Evolutionary conservation across 768 basidiomycete species (phyloP).

Genomic region (Collybia mongolica): DNA sequence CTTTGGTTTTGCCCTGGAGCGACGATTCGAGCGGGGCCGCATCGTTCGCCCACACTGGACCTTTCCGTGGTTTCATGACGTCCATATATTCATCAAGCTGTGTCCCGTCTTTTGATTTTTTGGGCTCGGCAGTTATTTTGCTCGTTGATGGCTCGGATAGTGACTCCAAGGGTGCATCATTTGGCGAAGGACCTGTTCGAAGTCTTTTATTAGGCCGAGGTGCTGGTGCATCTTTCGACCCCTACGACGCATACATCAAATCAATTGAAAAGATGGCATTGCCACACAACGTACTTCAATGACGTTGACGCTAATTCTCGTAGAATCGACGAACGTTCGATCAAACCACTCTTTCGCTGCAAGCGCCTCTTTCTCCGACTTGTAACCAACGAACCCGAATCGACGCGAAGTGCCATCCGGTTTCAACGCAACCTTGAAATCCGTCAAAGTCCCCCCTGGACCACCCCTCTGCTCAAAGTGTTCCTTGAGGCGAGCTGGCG

Average conservation of each 20-base stretch:
- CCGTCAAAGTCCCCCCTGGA: conserved; percentile 76
- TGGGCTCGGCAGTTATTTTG: conserved; percentile 7
- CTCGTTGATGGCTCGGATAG: conserved; percentile 7
- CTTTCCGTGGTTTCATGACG: conserved; percentile 71
- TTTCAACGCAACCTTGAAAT: conserved; percentile 78
- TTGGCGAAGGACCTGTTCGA: conserved; percentile 37
- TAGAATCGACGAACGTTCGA: conserved; percentile 78
- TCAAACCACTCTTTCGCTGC: conserved; percentile 84
- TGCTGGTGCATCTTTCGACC: conserved; percentile 63
- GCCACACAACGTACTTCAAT: conserved; percentile 62
- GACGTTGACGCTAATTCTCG: conserved; percentile 70
- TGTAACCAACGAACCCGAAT: conserved; percentile 94
- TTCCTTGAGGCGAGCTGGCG: conserved; percentile 58
- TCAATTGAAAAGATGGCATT: neutral
- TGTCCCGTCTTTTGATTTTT: conserved; percentile 28
- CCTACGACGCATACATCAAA: conserved; percentile 37
- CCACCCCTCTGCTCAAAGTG: conserved; percentile 65
- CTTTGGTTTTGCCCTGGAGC: neutral
- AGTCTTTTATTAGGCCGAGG: conserved; percentile 72
- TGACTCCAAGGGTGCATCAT: conserved; percentile 14
- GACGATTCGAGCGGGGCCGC: conserved; percentile 13
- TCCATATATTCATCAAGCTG: conserved; percentile 68
- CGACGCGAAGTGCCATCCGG: conserved; percentile 77
- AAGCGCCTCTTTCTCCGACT: conserved; percentile 70
- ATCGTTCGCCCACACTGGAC: conserved; percentile 67